phyloP scores from a whole-genome alignment of 208 protist genomes.

The Vickermania spadyakhi region DNA sequence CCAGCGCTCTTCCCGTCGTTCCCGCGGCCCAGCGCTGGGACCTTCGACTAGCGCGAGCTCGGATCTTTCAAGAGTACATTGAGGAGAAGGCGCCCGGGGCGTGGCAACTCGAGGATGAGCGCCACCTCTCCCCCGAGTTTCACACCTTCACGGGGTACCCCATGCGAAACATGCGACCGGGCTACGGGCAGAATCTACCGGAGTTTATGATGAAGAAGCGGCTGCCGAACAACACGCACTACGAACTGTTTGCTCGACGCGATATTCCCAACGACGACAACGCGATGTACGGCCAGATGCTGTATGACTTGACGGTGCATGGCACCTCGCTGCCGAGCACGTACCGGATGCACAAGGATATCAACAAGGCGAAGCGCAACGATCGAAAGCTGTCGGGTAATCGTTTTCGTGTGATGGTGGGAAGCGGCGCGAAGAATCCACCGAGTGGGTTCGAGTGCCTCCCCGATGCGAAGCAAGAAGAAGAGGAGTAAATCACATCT shows the following conservation, averaged over 20 bases:
- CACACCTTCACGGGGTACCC: constrained; percentile 83
- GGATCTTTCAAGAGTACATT: constrained; percentile 88
- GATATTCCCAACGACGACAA: constrained; percentile 87
- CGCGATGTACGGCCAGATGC: constrained; percentile 85
- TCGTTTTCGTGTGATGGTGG: constrained; percentile 73
- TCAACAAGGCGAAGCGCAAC: constrained; percentile 87
- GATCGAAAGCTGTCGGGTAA: constrained; percentile 85
- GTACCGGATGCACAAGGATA: constrained; percentile 89
- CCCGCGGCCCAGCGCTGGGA: constrained; percentile 87
- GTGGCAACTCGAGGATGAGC: constrained; percentile 89
- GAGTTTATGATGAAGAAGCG: constrained; percentile 86
- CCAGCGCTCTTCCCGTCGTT: constrained; percentile 51
- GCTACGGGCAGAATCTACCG: constrained; percentile 76
- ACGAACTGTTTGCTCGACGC: constrained; percentile 80
- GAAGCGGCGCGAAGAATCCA: constrained; percentile 68
- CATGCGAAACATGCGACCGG: constrained; percentile 80
- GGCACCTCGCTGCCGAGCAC: constrained; percentile 75
- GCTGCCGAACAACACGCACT: constrained; percentile 86
- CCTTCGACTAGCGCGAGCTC: constrained; percentile 65
- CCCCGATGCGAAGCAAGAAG: constrained; percentile 60
- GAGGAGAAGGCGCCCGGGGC: constrained; percentile 76
- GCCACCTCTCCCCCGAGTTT: constrained; percentile 85
- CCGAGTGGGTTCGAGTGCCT: constrained; percentile 77
- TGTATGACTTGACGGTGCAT: constrained; percentile 83
- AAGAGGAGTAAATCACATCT: constrained; percentile 42